Conservation (phyloP, 305 asterid genomes). For the Fraxinus floribunda region DNA sequence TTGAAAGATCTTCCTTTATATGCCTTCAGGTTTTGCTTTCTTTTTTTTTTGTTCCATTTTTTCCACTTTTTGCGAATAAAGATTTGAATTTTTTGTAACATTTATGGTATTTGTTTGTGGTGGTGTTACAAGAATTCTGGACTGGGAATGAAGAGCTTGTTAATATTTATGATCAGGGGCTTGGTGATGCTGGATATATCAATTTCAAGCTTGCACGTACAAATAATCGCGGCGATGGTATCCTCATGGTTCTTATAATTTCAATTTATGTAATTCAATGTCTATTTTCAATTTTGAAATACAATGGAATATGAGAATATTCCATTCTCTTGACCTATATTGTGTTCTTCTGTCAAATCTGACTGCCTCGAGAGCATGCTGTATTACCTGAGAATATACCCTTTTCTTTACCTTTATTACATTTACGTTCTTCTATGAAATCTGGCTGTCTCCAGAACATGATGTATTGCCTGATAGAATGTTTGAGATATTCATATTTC, state of each 20-base stretch:
- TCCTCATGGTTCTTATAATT: neutral
- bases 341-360: neutral
- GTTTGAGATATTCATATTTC: neutral
- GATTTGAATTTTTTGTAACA: slow-evolving; percentile 1
- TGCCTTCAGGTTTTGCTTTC: slow-evolving; percentile 75
- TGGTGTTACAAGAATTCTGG: slow-evolving; percentile 73
- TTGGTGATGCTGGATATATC: slow-evolving; percentile 87
- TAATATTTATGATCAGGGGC: slow-evolving; percentile 76
- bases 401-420: too few species aligned
- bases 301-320: neutral
- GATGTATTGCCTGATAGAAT: too few species aligned
- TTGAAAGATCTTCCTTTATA: slow-evolving; percentile 86
- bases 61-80: neutral
- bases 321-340: neutral
- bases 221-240: slow-evolving; percentile 94
- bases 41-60: neutral
- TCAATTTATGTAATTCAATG: neutral
- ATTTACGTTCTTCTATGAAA: too few species aligned
- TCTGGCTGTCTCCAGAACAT: too few species aligned
- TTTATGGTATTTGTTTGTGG: neutral
- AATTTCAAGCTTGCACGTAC: slow-evolving; percentile 87
- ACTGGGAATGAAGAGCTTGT: slow-evolving; percentile 94
- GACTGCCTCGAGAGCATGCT: neutral
- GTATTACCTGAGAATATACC: neutral
- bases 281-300: neutral